Percentiles rank a stretch among this genome's conserved stretches.
Conservation (phyloP, 2,329 filamentous ascomycete species). For the Fusarium heterosporum region DNA sequence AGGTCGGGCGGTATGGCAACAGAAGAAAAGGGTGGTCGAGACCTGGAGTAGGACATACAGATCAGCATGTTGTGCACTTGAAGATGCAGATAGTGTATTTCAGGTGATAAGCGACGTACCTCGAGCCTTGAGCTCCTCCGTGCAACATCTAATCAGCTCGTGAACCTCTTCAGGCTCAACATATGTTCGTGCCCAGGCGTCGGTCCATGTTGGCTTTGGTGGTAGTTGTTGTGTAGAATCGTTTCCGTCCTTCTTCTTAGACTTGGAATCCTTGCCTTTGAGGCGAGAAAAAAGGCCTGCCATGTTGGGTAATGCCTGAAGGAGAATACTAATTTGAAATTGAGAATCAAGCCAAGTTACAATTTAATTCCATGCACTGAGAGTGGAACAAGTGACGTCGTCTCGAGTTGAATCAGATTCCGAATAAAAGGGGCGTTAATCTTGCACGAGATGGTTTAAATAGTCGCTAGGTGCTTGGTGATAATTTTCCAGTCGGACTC, state of each 20-base stretch:
- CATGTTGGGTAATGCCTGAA: constrained; percentile 56
- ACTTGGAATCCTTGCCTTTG: constrained; percentile 78
- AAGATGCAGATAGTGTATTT: constrained; percentile 1
- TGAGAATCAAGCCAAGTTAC: constrained; percentile 18
- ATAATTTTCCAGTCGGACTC: constrained; percentile 34
- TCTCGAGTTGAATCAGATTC: constrained; percentile 19
- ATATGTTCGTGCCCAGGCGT: constrained; percentile 84
- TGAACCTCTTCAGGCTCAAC: constrained; percentile 92
- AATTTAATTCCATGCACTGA: constrained; percentile 27
- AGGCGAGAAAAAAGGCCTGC: constrained; percentile 71
- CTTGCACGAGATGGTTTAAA: constrained; percentile 13
- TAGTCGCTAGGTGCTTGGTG: constrained; percentile 8
- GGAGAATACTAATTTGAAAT: constrained; percentile 11
- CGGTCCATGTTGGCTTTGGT: constrained; percentile 83
- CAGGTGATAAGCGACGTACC: constrained; percentile 67
- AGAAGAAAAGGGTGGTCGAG: constrained; percentile 93
- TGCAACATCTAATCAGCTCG: constrained; percentile 86
- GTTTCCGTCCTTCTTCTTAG: constrained; percentile 74
- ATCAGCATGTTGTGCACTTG: constrained; percentile 36
- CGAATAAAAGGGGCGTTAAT: constrained; percentile 38
- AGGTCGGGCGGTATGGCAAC: constrained; percentile 91
- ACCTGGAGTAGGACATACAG: constrained; percentile 61
- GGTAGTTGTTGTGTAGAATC: constrained; percentile 65
- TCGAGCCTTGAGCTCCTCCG: constrained; percentile 91
- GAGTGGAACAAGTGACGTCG: constrained; percentile 28